These are phyloP conservation scores for Xylariaceae sp. DNA, from an alignment of 2,329 filamentous ascomycete species.

Conservation along the genomic window DNA sequence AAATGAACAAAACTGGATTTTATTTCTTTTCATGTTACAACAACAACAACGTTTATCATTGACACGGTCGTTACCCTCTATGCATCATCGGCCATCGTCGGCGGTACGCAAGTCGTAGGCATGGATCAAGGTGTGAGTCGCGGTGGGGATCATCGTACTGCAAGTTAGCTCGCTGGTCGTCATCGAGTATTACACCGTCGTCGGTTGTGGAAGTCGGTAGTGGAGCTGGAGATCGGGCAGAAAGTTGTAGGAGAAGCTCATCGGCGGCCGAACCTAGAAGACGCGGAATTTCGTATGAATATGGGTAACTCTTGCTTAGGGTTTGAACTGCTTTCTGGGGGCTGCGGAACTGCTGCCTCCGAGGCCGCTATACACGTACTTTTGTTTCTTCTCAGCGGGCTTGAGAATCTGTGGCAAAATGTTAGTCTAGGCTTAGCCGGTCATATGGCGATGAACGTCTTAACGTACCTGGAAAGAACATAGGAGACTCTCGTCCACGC, in stretches of 20 bases:
- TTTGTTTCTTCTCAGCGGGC: constrained; percentile 99
- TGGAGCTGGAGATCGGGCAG: constrained; percentile 20
- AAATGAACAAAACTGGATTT: constrained; percentile 34
- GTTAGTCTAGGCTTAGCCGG: constrained; percentile 16
- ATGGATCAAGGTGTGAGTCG: constrained; percentile 14
- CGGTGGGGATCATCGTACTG: constrained; percentile 6
- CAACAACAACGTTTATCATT: constrained; percentile 26
- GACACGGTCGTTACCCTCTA: constrained; percentile 20
- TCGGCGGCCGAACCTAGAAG: constrained; percentile 93
- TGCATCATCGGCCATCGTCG: neutral
- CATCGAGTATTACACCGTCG: constrained; percentile 21
- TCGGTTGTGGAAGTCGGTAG: constrained; percentile 20
- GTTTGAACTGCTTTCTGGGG: constrained; percentile 64
- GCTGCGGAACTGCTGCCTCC: constrained; percentile 67
- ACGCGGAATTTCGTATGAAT: constrained; percentile 69
- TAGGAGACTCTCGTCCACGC: constrained; percentile 94
- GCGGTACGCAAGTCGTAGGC: constrained; percentile 10
- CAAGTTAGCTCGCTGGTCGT: constrained; percentile 18
- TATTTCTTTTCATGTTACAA: constrained; percentile 35
- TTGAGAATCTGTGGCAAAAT: constrained; percentile 73
- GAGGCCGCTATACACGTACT: constrained; percentile 83
- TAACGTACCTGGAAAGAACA: constrained; percentile 92
- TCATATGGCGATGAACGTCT: neutral
- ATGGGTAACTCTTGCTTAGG: constrained; percentile 63
- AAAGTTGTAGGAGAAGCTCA: constrained; percentile 47